Percentiles rank a stretch among this genome's conserved stretches.
Evolutionary conservation across 371 early-diverging fungal genomes (phyloP).

Genomic region (Actinomucor elegans): DNA sequence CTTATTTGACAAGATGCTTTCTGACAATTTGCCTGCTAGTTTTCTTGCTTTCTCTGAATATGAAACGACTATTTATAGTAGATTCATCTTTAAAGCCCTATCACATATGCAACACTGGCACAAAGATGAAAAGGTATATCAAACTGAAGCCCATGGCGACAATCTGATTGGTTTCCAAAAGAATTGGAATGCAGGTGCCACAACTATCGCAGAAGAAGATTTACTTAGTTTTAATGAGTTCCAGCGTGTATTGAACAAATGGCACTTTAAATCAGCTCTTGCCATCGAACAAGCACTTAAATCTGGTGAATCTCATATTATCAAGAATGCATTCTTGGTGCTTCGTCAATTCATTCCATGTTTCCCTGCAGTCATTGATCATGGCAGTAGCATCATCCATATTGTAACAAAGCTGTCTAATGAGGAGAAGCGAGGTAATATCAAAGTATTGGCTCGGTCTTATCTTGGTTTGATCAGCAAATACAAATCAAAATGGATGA

Average conservation of each 20-base stretch:
- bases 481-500: conserved; percentile 31
- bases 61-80: conserved; percentile 73
- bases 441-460: conserved; percentile 45
- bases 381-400: conserved; percentile 49
- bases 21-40: conserved; percentile 39
- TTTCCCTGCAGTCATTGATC: conserved; percentile 60
- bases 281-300: conserved; percentile 52
- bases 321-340: conserved; percentile 74
- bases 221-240: conserved; percentile 69
- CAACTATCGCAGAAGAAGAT: conserved; percentile 51
- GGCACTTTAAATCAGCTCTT: conserved; percentile 66
- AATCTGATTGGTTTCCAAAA: conserved; percentile 76
- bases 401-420: conserved; percentile 33
- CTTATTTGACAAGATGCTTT: conserved; percentile 71
- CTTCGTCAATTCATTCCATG: conserved; percentile 62
- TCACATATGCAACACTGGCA: conserved; percentile 65
- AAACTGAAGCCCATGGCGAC: conserved; percentile 57
- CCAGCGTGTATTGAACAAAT: conserved; percentile 72
- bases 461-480: conserved; percentile 36
- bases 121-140: conserved; percentile 52
- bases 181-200: conserved; percentile 51
- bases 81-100: conserved; percentile 65
- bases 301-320: conserved; percentile 68
- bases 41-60: conserved; percentile 72
- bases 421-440: conserved; percentile 34